A percentile compares a stretch with the other conserved stretches of the same genome.
These are phyloP conservation scores for Umbelopsis sp. DNA, from an alignment of 192 early-diverging fungal genomes.

Conservation along the genomic window DNA sequence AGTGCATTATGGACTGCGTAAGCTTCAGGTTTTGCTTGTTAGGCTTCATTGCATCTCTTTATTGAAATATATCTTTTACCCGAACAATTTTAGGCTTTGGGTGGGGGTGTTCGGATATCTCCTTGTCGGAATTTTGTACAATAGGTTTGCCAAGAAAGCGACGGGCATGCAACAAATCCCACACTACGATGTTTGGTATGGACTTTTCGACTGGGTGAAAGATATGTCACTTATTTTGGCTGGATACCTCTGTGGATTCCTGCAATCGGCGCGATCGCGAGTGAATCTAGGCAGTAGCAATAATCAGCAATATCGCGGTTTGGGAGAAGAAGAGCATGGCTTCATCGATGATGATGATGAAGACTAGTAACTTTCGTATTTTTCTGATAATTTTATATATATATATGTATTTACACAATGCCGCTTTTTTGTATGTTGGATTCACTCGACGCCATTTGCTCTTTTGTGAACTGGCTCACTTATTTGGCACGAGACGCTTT, in stretches of 20 bases:
- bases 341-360: constrained; percentile 17
- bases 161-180: constrained; percentile 58
- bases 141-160: constrained; percentile 51
- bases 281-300: too few relatives aligned
- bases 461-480: too few relatives aligned
- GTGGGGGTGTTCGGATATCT: constrained; percentile 45
- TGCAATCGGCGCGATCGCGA: constrained; percentile 1
- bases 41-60: background rate
- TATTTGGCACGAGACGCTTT: too few relatives aligned
- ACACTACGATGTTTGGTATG: constrained; percentile 52
- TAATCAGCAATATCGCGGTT: constrained; percentile 7
- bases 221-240: constrained; percentile 11
- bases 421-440: too few relatives aligned
- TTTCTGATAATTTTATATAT: too few relatives aligned
- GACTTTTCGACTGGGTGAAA: constrained; percentile 40
- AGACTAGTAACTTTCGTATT: background rate
- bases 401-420: too few relatives aligned
- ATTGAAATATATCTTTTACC: background rate
- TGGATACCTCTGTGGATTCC: background rate
- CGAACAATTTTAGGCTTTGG: background rate
- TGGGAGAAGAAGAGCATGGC: constrained; percentile 9
- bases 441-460: too few relatives aligned
- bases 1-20: background rate
- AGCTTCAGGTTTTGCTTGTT: background rate
- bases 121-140: constrained; percentile 56